Base-by-base conservation (phyloP, 1,284 basidiomycete species). In the Trichosporon faecale region DNA sequence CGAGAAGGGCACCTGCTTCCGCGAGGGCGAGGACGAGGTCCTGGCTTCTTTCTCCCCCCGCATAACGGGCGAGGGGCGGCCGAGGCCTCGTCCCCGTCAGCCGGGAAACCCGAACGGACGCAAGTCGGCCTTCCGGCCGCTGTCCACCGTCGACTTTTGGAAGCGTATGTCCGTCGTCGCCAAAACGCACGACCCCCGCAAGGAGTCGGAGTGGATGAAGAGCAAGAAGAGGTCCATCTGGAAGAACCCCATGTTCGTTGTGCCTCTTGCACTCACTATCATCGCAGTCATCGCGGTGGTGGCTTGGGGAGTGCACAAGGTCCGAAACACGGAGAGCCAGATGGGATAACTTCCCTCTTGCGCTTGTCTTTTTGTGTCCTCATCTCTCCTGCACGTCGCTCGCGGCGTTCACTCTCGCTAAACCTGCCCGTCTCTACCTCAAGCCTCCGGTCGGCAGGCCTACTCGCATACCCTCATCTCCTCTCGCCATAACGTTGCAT, bases 1-100 rank as follows among this genome's bases (percentile, higher is more conserved):
- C 23, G 80, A 81, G 71, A 82, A 81, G 71, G 74, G 76, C 44
- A 79, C 80, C 2, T 70, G 80, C 64, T 81, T 82, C 72, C 68
- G 80, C 21, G 80, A 77, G 31, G 81, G 79, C 35, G 75, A 81
- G 27, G 77, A 79, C 31, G 79, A 80, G 69, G 68, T 82, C n/a
- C 65, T 80, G 33, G 68, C 71, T 11, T 79, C 79, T 0, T 78
- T 79, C 64, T 78, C 76, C 9, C 76, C 78, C 16, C 27, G 57
- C 16, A 33, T 61, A 3, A 61, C 57, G 18, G 57, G 57, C 8
- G 57, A 61, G 16, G 35, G 35, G 14, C 29, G 57, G 29, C 57
- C 57, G 27, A 46, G 69, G 31, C 69, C 69, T 37, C 70, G 72
- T 64, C 65, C 71, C 5, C 74, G 65, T 23, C 74, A 68, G 25